Evolutionary conservation across 768 basidiomycete genomes (phyloP), one percentile per base, ranked within the genome.

Genomic region (Pholiota microspora): DNA sequence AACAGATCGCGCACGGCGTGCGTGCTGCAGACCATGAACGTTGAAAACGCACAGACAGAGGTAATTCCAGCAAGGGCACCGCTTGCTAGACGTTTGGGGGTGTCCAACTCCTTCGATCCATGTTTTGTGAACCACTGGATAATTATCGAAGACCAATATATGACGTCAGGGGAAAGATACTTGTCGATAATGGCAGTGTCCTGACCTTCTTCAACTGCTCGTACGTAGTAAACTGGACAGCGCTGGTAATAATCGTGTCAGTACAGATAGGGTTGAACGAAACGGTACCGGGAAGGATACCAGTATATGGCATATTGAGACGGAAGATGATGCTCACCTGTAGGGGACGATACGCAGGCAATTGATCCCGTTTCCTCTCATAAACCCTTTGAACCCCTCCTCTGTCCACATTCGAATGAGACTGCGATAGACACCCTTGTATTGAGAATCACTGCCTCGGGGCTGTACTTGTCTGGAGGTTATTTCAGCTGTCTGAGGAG

Each of bases 301-400:
- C n/a, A n/a, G n/a, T n/a, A n/a, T n/a, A n/a, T n/a, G n/a, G n/a
- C n/a, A n/a, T n/a, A n/a, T n/a, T n/a, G n/a, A n/a, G n/a, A n/a
- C 38, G 34, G 49, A 25, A 48, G 21, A 38, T 45, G 24, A 29
- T 77, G 64, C 75, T 58, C 60, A 78, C 80, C 78, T 80, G 65
- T 98, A 98, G 10, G 96, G 96, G 60, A 97, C 85, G 62, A 98
- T 98, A 54, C 96, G 80, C 62, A 94, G 62, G 71, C 92, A 93
- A 72, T 94, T 95, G 67, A 95, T 88, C 18, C 79, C 80, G 64
- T 98, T 98, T 3, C 96, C 96, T 60, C 92, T 78, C 94, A 98
- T 94, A 69, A 85, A 94, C 10, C 95, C 96, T 68, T 72, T 82
- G 70, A 95, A 86, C 7, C 96, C 96, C 70, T 98, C 96, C 67